Evolutionary conservation across 176 grass and related monocot species (phyloP).

Genomic region (Melocanna baccifera): DNA sequence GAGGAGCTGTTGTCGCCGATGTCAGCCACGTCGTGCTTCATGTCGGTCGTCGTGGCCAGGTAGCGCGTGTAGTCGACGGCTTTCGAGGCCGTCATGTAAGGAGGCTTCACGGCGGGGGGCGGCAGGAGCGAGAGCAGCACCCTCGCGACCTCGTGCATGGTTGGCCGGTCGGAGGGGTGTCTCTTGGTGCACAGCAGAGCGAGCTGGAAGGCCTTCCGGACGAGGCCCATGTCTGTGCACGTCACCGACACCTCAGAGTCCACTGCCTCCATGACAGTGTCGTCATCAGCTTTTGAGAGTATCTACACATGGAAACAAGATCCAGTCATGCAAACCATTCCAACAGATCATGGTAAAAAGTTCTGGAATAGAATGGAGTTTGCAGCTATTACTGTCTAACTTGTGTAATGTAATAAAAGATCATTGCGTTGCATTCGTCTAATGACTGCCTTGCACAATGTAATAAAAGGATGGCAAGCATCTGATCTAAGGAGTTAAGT

Average conservation of each 20-base stretch:
- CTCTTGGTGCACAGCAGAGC: conserved; percentile 87
- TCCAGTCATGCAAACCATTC: not conserved
- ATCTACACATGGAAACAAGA: conserved; percentile 44
- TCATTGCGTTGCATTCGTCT: not conserved
- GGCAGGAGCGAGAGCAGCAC: conserved; percentile 90
- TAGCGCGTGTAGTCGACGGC: conserved; percentile 58
- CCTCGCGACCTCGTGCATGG: conserved; percentile 83
- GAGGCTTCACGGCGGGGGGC: conserved; percentile 32
- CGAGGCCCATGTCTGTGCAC: conserved; percentile 77
- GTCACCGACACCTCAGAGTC: conserved; percentile 95
- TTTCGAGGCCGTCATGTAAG: conserved; percentile 17
- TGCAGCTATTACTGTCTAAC: not conserved
- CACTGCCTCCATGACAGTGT: conserved; percentile 98
- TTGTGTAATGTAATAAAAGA: not conserved
- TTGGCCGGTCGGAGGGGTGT: conserved; percentile 77
- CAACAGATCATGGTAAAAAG: not conserved
- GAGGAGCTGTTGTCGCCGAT: conserved; percentile 68
- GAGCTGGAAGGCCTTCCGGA: conserved; percentile 95
- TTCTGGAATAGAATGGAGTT: not conserved
- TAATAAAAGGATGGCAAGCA: not conserved
- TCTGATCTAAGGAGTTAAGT: not conserved
- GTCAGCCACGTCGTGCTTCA: conserved; percentile 36
- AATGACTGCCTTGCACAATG: not conserved
- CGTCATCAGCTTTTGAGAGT: conserved; percentile 92
- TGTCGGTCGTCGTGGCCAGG: conserved; percentile 43